A percentile compares a stretch with the other conserved stretches of the same genome.
These are phyloP conservation scores for Fonsecaea multimorphosa DNA, from an alignment of 2,329 filamentous ascomycete genomes.

Conservation along the genomic window DNA sequence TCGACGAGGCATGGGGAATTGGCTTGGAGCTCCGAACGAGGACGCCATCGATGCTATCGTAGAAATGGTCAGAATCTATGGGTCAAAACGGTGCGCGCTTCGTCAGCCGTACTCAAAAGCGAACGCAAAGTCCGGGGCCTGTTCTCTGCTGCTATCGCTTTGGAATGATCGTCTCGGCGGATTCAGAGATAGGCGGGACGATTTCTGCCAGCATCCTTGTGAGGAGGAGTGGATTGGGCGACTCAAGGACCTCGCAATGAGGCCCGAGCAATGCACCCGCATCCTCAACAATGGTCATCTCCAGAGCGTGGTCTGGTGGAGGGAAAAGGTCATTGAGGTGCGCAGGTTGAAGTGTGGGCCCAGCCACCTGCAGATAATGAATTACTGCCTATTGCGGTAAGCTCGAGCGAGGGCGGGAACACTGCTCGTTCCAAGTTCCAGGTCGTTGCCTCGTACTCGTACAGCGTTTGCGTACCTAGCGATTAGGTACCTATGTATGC, in stretches of 20 bases:
- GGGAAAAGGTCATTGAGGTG: neutral
- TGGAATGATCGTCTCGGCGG: conserved; percentile 18
- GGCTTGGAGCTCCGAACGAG: conserved; percentile 80
- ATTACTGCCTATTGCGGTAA: neutral
- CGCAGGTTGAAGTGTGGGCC: neutral
- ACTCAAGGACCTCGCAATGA: conserved; percentile 23
- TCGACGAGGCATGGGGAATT: conserved; percentile 76
- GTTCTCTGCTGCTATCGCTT: conserved; percentile 7
- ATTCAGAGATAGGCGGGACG: neutral
- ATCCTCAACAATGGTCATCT: conserved; percentile 25
- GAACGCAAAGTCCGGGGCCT: conserved; percentile 38
- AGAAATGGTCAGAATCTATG: conserved; percentile 18
- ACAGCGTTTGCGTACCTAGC: too few relatives aligned
- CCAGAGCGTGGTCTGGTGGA: neutral
- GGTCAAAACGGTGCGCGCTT: neutral
- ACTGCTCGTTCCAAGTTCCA: too few relatives aligned
- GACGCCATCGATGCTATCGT: conserved; percentile 84
- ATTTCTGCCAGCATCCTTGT: neutral
- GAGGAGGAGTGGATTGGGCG: conserved; percentile 6
- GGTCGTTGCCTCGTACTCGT: too few relatives aligned
- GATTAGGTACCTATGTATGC: too few relatives aligned
- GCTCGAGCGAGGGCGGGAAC: neutral
- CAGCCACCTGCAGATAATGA: neutral
- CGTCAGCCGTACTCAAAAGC: conserved; percentile 37
- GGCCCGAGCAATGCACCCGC: conserved; percentile 25